Conservation (phyloP, 495 filamentous ascomycete genomes). For the Lasiosphaeriaceae sp. region DNA sequence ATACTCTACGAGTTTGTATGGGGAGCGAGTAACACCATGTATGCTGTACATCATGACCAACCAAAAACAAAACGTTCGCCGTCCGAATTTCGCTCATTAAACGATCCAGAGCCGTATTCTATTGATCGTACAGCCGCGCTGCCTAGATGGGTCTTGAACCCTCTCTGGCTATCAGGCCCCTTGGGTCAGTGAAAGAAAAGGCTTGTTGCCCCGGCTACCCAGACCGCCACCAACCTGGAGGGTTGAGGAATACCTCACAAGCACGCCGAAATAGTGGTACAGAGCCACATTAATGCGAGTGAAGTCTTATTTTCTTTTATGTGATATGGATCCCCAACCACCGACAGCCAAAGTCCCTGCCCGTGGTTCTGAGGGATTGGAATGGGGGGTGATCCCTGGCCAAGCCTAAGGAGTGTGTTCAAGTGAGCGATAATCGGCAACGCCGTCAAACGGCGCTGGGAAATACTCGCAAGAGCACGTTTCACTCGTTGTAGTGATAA, state of each 20-base stretch:
- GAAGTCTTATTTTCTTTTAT: neutral
- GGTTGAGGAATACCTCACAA: neutral
- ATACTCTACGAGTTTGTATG: too few relatives aligned
- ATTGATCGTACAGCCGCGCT: too few relatives aligned
- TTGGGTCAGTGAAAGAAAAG: too few relatives aligned
- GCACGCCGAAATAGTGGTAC: neutral
- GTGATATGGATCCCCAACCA: conserved; percentile 6
- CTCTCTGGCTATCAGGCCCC: too few relatives aligned
- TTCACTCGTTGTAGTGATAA: conserved; percentile 87
- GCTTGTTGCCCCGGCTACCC: neutral
- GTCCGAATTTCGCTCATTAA: too few relatives aligned
- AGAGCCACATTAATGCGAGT: neutral
- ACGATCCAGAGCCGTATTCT: too few relatives aligned
- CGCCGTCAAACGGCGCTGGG: neutral
- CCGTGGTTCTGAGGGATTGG: conserved; percentile 4
- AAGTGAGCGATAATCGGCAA: neutral
- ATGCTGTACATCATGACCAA: too few relatives aligned
- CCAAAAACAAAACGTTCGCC: too few relatives aligned
- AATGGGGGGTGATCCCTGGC: neutral
- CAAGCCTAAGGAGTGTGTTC: neutral
- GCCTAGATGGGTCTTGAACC: too few relatives aligned
- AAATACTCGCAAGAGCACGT: conserved; percentile 1
- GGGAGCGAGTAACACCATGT: too few relatives aligned
- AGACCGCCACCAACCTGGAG: too few relatives aligned
- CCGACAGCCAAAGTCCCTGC: conserved; percentile 12